Evolutionary conservation across 2,329 filamentous ascomycete species (phyloP), one percentile per base, ranked within the genome.

Genomic region (Leptographium procerum): DNA sequence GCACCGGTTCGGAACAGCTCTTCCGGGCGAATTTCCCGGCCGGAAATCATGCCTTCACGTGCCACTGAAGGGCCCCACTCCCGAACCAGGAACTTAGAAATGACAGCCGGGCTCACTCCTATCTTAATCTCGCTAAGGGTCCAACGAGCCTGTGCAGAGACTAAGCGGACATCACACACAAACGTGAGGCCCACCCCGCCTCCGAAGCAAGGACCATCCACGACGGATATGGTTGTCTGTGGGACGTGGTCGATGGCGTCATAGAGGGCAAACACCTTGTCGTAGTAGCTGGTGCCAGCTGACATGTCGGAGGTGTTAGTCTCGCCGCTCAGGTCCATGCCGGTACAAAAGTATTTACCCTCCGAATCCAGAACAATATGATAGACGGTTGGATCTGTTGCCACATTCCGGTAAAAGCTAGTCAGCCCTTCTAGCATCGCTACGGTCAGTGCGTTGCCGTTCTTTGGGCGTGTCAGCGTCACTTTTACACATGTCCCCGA

Each of bases 191-290:
- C 55, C 29, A 56, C 55, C 16, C 55, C 55, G n/a, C 55, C 55
- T 14, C 55, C 55, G n/a, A 56, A 56, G 55, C 14, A 19, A 11
- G 55, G 55, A 7, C 55, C 55, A 45, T 56, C 26, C 22, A 56
- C 31, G 29, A 36, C 10, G n/a, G 45, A 29, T 10, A 56, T 51
- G 31, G 55, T 56, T 6, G 33, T 51, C 31, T 56, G 29, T 5
- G 55, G 55, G 3, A 13, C n/a, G 31, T 50, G 29, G 22, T 56
- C 55, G 45, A 56, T 50, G 33, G 55, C 31, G 29, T 51, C 19
- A 31, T 36, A 56, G 4, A 56, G 31, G 11, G 16, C 24, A 29
- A 31, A 22, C 7, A 56, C 31, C n/a, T 29, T n/a, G 29, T 26
- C 45, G 26, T 36, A 56, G n/a, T 56, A 40, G 24, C 45, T 48